phyloP scores from a whole-genome alignment of 2,329 filamentous ascomycete genomes.

The Colletotrichum lupini region DNA sequence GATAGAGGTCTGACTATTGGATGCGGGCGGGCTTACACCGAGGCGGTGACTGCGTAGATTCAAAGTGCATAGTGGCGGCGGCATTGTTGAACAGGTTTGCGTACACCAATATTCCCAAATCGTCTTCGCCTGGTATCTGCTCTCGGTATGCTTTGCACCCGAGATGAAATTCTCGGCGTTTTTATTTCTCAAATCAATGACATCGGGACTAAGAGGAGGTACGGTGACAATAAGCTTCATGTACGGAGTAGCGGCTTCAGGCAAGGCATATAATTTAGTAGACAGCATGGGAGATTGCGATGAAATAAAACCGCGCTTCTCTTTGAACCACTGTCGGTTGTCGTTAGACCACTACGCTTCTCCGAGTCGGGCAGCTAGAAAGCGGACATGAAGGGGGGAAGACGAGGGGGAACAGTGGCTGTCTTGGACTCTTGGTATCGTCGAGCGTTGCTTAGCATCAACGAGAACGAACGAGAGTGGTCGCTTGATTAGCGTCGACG shows the following conservation, averaged over 20 bases:
- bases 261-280: background rate
- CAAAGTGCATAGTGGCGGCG: constrained; percentile 1
- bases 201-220: background rate
- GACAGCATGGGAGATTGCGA: no score
- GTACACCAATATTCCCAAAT: background rate
- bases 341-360: background rate
- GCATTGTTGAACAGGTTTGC: background rate
- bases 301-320: background rate
- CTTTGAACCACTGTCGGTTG: background rate
- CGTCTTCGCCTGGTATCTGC: background rate
- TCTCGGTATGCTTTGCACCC: background rate
- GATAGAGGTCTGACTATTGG: background rate
- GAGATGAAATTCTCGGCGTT: background rate
- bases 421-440: background rate
- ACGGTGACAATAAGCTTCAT: background rate
- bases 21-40: constrained; percentile 14
- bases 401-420: background rate
- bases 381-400: background rate
- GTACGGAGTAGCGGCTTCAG: background rate
- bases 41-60: constrained; percentile 1
- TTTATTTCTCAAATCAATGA: background rate
- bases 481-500: background rate
- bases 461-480: background rate
- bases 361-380: background rate
- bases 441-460: background rate